Conservation (phyloP, 805 yeast species). For the Candida anglica region DNA sequence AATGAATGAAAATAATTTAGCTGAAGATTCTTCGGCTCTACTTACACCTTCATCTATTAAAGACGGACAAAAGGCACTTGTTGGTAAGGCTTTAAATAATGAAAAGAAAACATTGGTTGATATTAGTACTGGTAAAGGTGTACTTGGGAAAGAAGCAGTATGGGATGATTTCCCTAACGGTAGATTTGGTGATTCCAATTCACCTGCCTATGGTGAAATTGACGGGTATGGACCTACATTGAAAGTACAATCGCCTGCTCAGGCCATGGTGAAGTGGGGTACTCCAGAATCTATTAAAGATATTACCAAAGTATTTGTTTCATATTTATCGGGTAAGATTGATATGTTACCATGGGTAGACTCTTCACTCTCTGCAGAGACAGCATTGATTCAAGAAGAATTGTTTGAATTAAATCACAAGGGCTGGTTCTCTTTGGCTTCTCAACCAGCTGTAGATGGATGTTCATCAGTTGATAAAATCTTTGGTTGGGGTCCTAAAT, state of each 20-base stretch:
- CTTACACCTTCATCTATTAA: conserved; percentile 2
- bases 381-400: conserved; percentile 89
- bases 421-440: conserved; percentile 83
- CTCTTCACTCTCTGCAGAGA: conserved; percentile 79
- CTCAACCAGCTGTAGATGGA: conserved; percentile 93
- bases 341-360: conserved; percentile 92
- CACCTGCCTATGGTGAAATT: conserved; percentile 97
- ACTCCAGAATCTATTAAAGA: conserved; percentile 59
- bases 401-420: conserved; percentile 70
- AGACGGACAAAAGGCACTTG: conserved; percentile 13
- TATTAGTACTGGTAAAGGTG: conserved; percentile 80
- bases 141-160: conserved; percentile 81
- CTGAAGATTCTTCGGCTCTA: conserved; percentile 13
- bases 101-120: conserved; percentile 60
- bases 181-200: conserved; percentile 89
- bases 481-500: conserved; percentile 96
- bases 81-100: conserved; percentile 20
- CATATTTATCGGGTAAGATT: conserved; percentile 70
- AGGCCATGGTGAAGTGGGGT: conserved; percentile 79
- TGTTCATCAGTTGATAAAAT: conserved; percentile 75
- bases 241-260: conserved; percentile 60
- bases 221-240: conserved; percentile 95
- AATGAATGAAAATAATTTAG: conserved; percentile 37
- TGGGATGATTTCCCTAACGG: conserved; percentile 99
- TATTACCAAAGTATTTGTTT: conserved; percentile 60